Base-by-base conservation (phyloP, 2,329 filamentous ascomycete species). In the Fusarium veterinarium region DNA sequence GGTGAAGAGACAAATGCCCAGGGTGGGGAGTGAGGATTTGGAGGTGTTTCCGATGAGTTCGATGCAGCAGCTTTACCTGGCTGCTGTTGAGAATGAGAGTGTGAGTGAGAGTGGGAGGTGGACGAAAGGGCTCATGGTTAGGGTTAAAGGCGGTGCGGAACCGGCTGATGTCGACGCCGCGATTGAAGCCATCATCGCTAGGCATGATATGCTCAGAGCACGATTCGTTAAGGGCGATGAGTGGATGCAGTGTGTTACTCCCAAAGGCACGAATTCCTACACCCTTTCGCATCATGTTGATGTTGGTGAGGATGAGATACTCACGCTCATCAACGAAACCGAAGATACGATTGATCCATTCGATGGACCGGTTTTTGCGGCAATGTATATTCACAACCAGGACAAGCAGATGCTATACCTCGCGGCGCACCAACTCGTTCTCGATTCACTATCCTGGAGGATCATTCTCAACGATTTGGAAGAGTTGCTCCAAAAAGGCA, bases 181-280 rank as follows among this genome's bases (percentile, higher is more conserved):
- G 4, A 72, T 88, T 25, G 84, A 86, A 64, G 83, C 86, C 4
- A 75, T 88, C 7, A 85, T 87, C 5, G 81, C 81, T 6, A 85
- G 87, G 33, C 87, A 89, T 66, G 79, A 85, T 20, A 88, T 88
- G 86, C 81, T 89, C 9, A 79, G 87, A 42, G 83, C 84, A 3
- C 82, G 86, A 0, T 89, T 88, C 61, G 76, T 78, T 33, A 76
- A 79, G 0, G 80, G 74, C 17, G 78, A 80, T 6, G 83, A 83
- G 6, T 88, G 86, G 86, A 83, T 82, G 56, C 87, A 88, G 71
- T 79, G 81, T 19, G 81, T 86, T 23, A 72, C 83, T 1, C 80
- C 84, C 1, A 79, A 83, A 6, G 79, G 83, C 6, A 62, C 81
- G 6, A 81, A 79, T 13, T 84, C 86, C 0, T 88, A 87, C 71